Percentiles rank a stretch among this genome's conserved stretches.
Evolutionary conservation across 371 early-diverging fungal genomes (phyloP).

Genomic region (Gilbertella persicaria): DNA sequence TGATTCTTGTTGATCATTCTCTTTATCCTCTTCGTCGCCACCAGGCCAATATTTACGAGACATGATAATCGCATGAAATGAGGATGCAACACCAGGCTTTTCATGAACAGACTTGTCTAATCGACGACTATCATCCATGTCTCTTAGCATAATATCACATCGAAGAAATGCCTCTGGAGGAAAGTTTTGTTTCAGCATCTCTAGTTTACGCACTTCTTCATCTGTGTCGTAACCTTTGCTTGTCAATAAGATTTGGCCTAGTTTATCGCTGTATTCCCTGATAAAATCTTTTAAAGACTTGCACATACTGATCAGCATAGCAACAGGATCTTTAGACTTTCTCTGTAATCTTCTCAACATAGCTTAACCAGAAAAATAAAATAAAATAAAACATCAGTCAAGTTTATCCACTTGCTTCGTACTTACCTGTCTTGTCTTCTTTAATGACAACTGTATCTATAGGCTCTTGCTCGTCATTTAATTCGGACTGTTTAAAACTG

Average conservation of each 20-base stretch:
- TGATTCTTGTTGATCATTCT: slow-evolving; percentile 12
- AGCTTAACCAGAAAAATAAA: slow-evolving; percentile 3
- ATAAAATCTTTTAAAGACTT: slow-evolving; percentile 26
- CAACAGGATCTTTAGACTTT: slow-evolving; percentile 30
- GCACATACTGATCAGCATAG: slow-evolving; percentile 40
- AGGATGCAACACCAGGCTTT: background rate
- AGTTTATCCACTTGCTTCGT: background rate
- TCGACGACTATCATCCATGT: slow-evolving; percentile 33
- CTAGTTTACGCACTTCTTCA: slow-evolving; percentile 28
- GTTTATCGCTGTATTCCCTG: slow-evolving; percentile 27
- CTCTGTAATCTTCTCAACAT: slow-evolving; percentile 19
- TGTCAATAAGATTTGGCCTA: slow-evolving; percentile 24
- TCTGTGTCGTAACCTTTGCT: slow-evolving; percentile 29
- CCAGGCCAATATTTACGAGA: slow-evolving; percentile 43
- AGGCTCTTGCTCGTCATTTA: slow-evolving; percentile 13
- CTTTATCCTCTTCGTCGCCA: slow-evolving; percentile 22
- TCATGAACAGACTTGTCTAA: slow-evolving; percentile 36
- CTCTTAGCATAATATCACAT: slow-evolving; percentile 49
- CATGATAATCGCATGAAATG: slow-evolving; percentile 30
- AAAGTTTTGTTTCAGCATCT: slow-evolving; percentile 37
- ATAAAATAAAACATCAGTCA: background rate
- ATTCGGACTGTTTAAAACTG: slow-evolving; percentile 26
- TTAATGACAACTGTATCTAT: slow-evolving; percentile 6
- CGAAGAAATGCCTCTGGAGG: slow-evolving; percentile 28
- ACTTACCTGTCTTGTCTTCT: slow-evolving; percentile 28